phyloP scores from a whole-genome alignment of 257 asterid genomes.

The Plantago ovata region DNA sequence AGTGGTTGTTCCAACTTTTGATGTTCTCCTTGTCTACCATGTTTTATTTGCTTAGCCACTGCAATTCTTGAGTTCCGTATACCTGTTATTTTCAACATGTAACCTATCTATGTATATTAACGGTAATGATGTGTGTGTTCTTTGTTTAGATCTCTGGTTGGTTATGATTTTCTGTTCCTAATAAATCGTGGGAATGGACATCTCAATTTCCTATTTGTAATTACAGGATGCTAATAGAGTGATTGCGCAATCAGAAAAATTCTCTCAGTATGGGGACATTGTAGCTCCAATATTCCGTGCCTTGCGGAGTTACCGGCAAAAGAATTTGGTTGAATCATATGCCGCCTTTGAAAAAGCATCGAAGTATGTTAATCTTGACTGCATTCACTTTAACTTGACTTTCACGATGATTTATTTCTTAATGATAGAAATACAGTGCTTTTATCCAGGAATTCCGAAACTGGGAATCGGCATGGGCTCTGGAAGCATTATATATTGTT shows the following conservation, averaged over 20 bases:
- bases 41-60: too few species aligned
- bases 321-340: constrained; percentile 68
- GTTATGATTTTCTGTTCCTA: not conserved
- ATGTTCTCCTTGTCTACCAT: too few species aligned
- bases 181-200: constrained; percentile 1
- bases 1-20: too few species aligned
- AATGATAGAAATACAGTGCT: constrained; percentile 65
- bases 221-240: constrained; percentile 79
- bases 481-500: constrained; percentile 77
- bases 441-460: constrained; percentile 95
- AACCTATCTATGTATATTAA: not conserved
- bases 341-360: constrained; percentile 82
- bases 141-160: not conserved
- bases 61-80: not conserved
- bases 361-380: constrained; percentile 54
- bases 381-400: constrained; percentile 4
- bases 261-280: constrained; percentile 71
- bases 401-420: constrained; percentile 26
- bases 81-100: not conserved
- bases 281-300: constrained; percentile 75
- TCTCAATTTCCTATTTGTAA: constrained; percentile 20
- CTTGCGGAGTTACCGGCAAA: constrained; percentile 68
- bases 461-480: constrained; percentile 97
- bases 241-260: constrained; percentile 70
- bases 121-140: not conserved